Evolutionary conservation across 192 early-diverging fungal species (phyloP).

Genomic region (Gonapodya sp.): DNA sequence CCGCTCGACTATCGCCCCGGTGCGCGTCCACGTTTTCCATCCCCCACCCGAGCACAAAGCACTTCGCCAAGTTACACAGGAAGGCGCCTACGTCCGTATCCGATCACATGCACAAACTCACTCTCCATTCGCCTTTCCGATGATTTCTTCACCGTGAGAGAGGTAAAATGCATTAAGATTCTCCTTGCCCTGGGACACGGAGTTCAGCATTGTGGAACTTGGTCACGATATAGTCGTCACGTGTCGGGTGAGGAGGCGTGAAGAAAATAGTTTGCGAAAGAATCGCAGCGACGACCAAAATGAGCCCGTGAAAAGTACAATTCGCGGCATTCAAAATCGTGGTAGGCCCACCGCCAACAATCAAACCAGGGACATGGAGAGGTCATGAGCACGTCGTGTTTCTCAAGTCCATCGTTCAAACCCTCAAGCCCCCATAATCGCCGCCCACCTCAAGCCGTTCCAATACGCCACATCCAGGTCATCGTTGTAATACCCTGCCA

Average conservation of each 20-base stretch:
- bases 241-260: no score
- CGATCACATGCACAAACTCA: neutral
- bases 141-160: neutral
- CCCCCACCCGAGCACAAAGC: neutral
- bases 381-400: no score
- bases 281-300: no score
- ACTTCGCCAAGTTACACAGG: neutral
- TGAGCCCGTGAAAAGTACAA: no score
- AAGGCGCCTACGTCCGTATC: neutral
- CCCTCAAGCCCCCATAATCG: no score
- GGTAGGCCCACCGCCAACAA: no score
- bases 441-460: neutral
- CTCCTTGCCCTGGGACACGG: neutral
- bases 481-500: neutral
- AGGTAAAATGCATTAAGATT: neutral
- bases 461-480: neutral
- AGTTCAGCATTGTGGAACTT: neutral
- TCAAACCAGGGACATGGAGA: no score
- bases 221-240: neutral
- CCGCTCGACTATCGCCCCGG: no score
- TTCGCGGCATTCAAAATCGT: no score
- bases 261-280: no score
- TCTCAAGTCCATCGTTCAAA: no score
- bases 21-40: no score
- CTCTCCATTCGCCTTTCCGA: neutral